Percentiles rank a stretch among this genome's conserved stretches.
phyloP scores from a whole-genome alignment of 768 basidiomycete species.

The Tricholoma hemisulphureum region DNA sequence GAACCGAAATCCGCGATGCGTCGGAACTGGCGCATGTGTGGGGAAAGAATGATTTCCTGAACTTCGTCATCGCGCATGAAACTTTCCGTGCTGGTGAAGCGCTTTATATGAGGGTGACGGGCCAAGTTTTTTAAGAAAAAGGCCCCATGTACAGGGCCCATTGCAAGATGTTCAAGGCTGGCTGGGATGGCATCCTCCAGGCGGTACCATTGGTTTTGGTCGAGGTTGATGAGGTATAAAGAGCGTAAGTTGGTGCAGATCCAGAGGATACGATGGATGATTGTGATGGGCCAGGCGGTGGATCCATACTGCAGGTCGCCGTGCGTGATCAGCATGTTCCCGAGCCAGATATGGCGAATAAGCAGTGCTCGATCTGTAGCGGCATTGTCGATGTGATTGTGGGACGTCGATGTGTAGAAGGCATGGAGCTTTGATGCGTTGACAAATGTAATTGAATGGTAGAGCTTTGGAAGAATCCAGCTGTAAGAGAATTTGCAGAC shows the following conservation, averaged over 20 bases:
- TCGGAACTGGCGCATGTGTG: constrained; percentile 28
- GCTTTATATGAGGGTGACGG: constrained; percentile 20
- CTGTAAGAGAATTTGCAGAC: constrained; percentile 11
- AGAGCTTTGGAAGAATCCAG: constrained; percentile 23
- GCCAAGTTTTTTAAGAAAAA: constrained; percentile 27
- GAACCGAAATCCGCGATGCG: constrained; percentile 19
- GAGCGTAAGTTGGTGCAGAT: constrained; percentile 25
- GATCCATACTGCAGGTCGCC: constrained; percentile 32
- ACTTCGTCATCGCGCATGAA: constrained; percentile 38
- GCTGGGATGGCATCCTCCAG: constrained; percentile 32
- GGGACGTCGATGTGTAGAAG: constrained; percentile 18
- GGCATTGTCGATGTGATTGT: constrained; percentile 19
- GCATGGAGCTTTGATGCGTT: constrained; percentile 17
- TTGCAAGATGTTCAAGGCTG: constrained; percentile 27
- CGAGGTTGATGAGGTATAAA: constrained; percentile 30
- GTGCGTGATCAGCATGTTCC: constrained; percentile 10
- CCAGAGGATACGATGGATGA: constrained; percentile 31
- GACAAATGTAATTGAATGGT: constrained; percentile 23
- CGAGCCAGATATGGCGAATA: constrained; percentile 34
- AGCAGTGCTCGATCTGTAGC: constrained; percentile 17
- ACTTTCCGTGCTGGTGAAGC: constrained; percentile 33
- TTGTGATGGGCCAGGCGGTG: constrained; percentile 29
- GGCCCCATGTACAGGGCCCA: constrained; percentile 37
- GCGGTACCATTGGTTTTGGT: constrained; percentile 29
- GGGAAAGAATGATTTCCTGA: constrained; percentile 26